Conservation (phyloP, 1,139 yeast genomes). For the Debaryomyces psychrophilus region DNA sequence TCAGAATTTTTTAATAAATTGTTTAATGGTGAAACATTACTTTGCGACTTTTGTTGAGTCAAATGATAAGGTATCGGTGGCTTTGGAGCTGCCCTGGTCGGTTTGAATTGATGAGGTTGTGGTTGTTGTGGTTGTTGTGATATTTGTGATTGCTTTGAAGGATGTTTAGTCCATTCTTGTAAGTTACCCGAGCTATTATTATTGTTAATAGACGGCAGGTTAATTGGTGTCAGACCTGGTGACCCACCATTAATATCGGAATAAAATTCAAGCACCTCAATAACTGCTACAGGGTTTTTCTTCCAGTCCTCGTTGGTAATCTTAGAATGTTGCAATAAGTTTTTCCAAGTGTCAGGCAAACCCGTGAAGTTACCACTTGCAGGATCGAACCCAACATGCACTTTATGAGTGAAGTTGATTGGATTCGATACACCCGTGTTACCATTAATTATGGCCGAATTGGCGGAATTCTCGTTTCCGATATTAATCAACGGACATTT, state of each 20-base stretch:
- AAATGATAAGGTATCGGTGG: conserved; percentile 49
- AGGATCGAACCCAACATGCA: conserved; percentile 65
- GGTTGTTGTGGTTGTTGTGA: conserved; percentile 18
- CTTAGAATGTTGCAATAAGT: conserved; percentile 70
- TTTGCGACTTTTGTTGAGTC: conserved; percentile 25
- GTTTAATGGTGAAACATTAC: conserved; percentile 39
- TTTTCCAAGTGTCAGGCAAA: conserved; percentile 80
- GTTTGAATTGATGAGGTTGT: conserved; percentile 30
- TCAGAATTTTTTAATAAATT: conserved; percentile 35
- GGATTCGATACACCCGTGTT: conserved; percentile 80
- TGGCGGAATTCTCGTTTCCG: conserved; percentile 26
- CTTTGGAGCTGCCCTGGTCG: conserved; percentile 48
- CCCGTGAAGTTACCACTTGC: conserved; percentile 77
- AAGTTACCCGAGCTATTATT: conserved; percentile 22
- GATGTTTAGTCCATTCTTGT: conserved; percentile 49
- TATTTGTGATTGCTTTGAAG: conserved; percentile 23
- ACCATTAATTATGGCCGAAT: conserved; percentile 25
- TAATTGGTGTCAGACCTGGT: conserved; percentile 34
- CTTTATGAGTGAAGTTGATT: conserved; percentile 73
- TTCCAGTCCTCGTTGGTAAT: conserved; percentile 84
- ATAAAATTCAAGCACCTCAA: conserved; percentile 91
- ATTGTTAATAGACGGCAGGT: conserved; percentile 24
- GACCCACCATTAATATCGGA: conserved; percentile 49
- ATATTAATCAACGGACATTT: conserved; percentile 71
- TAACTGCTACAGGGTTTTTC: conserved; percentile 81